These are phyloP conservation scores for Carpinus fangiana DNA, from an alignment of 306 rosid species.

Conservation along the genomic window DNA sequence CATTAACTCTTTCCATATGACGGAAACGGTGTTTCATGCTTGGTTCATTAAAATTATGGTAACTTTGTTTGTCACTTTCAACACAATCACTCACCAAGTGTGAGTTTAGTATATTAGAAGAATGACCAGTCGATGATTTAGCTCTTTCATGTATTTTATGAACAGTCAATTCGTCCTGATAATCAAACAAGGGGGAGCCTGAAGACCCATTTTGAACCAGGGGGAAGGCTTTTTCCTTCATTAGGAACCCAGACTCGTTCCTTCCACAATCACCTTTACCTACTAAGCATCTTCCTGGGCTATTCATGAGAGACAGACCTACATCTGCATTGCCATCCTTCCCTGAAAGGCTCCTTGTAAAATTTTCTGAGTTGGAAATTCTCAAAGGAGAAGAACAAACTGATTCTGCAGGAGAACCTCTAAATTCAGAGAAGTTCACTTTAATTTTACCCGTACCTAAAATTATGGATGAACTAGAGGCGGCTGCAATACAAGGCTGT, in stretches of 20 bases:
- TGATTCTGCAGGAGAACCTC: slow-evolving; percentile 96
- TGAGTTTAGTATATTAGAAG: slow-evolving; percentile 33
- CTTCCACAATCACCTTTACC: slow-evolving; percentile 66
- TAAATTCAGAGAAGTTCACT: slow-evolving; percentile 75
- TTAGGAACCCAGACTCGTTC: slow-evolving; percentile 52
- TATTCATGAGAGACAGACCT: slow-evolving; percentile 34
- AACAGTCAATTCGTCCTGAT: slow-evolving; percentile 39
- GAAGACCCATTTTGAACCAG: slow-evolving; percentile 39
- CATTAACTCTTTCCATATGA: slow-evolving; percentile 48
- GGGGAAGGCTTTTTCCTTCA: slow-evolving; percentile 48
- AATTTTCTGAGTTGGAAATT: slow-evolving; percentile 61
- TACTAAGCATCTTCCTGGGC: slow-evolving; percentile 56
- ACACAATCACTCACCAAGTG: slow-evolving; percentile 41
- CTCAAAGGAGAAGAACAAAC: slow-evolving; percentile 97
- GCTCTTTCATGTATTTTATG: slow-evolving; percentile 42
- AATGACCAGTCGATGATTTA: slow-evolving; percentile 41
- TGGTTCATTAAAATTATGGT: slow-evolving; percentile 38
- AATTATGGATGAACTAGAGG: slow-evolving; percentile 91
- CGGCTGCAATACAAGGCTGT: slow-evolving; percentile 72
- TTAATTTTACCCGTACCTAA: slow-evolving; percentile 85
- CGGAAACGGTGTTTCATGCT: slow-evolving; percentile 34
- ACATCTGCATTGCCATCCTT: slow-evolving; percentile 52
- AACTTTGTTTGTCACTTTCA: slow-evolving; percentile 46
- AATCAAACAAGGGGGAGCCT: slow-evolving; percentile 43
- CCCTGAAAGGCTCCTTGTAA: slow-evolving; percentile 38